Evolutionary conservation across 352 stramenopile genomes (phyloP).

Genomic region (Phytophthora syringae): DNA sequence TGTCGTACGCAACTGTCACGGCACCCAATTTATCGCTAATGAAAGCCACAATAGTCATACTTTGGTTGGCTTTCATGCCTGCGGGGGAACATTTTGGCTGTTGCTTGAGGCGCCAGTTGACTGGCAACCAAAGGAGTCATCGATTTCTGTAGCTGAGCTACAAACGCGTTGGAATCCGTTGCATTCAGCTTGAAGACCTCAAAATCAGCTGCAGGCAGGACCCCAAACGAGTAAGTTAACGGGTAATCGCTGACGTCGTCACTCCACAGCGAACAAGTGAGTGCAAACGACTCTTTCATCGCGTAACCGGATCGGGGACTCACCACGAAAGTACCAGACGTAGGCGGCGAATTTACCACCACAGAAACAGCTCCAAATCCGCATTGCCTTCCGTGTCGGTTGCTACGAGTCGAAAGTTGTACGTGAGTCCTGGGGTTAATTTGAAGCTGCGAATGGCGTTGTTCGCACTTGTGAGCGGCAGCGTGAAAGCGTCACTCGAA

Average conservation of each 20-base stretch:
- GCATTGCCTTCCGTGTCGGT: constrained; percentile 58
- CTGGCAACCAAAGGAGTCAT: constrained; percentile 48
- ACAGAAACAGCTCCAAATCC: constrained; percentile 63
- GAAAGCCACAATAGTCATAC: constrained; percentile 62
- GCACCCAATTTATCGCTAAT: constrained; percentile 56
- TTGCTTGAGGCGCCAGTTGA: constrained; percentile 42
- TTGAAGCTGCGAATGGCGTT: constrained; percentile 63
- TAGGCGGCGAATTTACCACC: constrained; percentile 64
- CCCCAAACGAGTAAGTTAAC: constrained; percentile 66
- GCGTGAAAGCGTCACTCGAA: constrained; percentile 47
- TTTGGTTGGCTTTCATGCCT: constrained; percentile 30
- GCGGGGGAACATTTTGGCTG: constrained; percentile 52
- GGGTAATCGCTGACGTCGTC: constrained; percentile 65
- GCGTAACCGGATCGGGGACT: constrained; percentile 54
- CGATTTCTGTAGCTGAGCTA: constrained; percentile 35
- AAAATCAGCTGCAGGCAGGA: constrained; percentile 46
- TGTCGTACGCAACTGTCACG: constrained; percentile 40
- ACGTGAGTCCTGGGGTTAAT: constrained; percentile 68
- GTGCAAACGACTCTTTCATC: constrained; percentile 57
- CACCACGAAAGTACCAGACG: constrained; percentile 57
- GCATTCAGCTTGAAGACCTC: constrained; percentile 8
- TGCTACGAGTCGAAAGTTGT: constrained; percentile 66
- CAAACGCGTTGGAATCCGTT: constrained; percentile 21
- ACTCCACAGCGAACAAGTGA: constrained; percentile 65
- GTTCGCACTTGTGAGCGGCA: constrained; percentile 58